Evolutionary conservation across 495 filamentous ascomycete species (phyloP).

Genomic region (Hyaloscypha bicolor): DNA sequence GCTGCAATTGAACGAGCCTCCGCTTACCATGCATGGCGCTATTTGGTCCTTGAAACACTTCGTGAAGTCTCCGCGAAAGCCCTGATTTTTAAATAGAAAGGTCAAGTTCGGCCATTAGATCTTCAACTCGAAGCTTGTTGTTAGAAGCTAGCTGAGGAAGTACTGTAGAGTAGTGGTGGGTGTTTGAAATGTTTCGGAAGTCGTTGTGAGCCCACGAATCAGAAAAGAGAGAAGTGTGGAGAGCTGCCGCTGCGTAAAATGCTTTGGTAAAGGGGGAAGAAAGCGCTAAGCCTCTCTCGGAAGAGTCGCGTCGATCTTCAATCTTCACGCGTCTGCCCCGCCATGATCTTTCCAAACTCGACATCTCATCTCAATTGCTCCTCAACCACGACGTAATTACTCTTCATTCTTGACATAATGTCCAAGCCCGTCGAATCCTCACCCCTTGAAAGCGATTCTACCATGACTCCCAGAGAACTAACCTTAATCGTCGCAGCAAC

Average conservation of each 20-base stretch:
- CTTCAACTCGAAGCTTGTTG: too few relatives aligned
- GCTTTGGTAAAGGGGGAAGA: background rate
- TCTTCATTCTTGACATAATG: background rate
- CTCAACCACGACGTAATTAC: background rate
- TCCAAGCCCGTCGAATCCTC: background rate
- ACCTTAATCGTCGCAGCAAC: conserved; percentile 80
- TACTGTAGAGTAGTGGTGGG: too few relatives aligned
- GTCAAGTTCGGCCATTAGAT: too few relatives aligned
- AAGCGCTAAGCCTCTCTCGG: background rate
- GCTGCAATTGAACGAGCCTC: background rate
- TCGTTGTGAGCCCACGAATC: too few relatives aligned
- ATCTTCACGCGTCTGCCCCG: conserved; percentile 1
- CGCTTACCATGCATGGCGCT: background rate
- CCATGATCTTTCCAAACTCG: background rate
- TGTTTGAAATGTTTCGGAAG: too few relatives aligned
- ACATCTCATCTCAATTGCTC: background rate
- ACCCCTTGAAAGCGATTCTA: background rate
- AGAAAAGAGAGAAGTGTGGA: too few relatives aligned
- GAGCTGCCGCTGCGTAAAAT: too few relatives aligned
- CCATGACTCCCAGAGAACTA: conserved; percentile 51
- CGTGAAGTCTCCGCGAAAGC: background rate
- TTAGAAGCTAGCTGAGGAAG: too few relatives aligned
- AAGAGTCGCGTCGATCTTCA: background rate
- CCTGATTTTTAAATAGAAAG: too few relatives aligned
- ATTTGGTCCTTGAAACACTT: background rate